These are phyloP conservation scores for Marchantia polymorpha DNA, from an alignment of 225 moss, liverwort and hornwort genomes.

Conservation along the genomic window DNA sequence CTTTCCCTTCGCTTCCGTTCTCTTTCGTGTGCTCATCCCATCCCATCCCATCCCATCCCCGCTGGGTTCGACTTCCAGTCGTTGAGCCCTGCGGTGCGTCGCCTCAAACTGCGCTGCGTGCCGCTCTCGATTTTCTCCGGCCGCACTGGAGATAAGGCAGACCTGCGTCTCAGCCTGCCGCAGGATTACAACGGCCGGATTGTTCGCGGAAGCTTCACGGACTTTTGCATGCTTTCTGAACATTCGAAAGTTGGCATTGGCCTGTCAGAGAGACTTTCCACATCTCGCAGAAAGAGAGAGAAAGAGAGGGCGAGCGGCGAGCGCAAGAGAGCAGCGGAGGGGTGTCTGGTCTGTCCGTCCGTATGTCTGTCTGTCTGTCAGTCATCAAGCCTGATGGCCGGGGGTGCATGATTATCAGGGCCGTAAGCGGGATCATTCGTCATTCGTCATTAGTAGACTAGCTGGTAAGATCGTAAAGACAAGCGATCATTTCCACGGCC, in stretches of 20 bases:
- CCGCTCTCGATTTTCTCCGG: background rate
- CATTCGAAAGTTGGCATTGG: background rate
- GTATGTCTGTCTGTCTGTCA: background rate
- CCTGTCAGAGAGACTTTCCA: background rate
- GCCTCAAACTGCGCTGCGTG: background rate
- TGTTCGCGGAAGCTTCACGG: background rate
- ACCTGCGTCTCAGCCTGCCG: background rate
- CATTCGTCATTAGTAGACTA: background rate
- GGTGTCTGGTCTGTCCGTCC: background rate
- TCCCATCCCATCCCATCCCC: background rate
- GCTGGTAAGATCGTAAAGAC: background rate
- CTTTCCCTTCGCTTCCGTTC: background rate
- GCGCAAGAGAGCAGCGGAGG: background rate
- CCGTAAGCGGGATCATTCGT: background rate
- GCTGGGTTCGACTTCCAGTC: background rate
- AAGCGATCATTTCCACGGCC: background rate
- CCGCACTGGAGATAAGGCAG: too few species aligned
- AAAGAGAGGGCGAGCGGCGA: too few species aligned
- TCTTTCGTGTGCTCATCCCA: background rate
- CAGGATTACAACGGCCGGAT: background rate
- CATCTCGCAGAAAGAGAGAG: background rate
- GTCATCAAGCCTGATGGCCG: background rate
- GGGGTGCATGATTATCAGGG: background rate
- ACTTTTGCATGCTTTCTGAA: background rate
- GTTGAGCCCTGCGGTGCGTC: background rate